These are phyloP conservation scores for Dryadomyces quercivorus DNA, from an alignment of 2,329 filamentous ascomycete species.

Conservation along the genomic window DNA sequence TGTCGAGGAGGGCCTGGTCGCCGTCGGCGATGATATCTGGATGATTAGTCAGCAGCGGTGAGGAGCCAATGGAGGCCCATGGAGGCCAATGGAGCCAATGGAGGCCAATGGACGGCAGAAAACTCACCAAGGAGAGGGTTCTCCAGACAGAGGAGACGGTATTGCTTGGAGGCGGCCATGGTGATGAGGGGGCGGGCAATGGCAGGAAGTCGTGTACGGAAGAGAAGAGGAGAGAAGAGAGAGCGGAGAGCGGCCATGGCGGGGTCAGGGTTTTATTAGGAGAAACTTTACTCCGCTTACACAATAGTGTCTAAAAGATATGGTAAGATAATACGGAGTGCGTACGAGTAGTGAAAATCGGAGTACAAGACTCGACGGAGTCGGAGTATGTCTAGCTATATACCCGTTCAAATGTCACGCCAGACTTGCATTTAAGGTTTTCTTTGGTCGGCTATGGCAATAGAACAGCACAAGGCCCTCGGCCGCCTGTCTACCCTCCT, in stretches of 20 bases:
- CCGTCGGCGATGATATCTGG: constrained; percentile 83
- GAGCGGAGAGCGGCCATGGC: not conserved
- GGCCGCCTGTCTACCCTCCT: not conserved
- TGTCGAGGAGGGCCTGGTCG: constrained; percentile 72
- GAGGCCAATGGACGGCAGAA: not conserved
- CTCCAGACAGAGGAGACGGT: constrained; percentile 84
- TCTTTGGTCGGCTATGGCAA: not conserved
- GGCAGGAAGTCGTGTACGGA: not conserved
- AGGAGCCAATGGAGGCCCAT: too few species aligned
- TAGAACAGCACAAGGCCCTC: not conserved
- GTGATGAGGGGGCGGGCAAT: constrained; percentile 14
- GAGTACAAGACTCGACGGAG: too few species aligned
- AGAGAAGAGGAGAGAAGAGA: not conserved
- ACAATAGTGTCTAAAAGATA: too few species aligned
- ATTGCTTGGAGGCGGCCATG: constrained; percentile 71
- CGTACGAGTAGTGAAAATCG: too few species aligned
- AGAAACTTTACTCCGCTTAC: too few species aligned
- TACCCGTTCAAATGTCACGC: too few species aligned
- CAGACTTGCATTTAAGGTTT: not conserved
- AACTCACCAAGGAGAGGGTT: constrained; percentile 84
- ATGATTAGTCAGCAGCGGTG: not conserved
- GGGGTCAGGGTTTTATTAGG: not conserved
- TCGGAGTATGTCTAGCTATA: too few species aligned
- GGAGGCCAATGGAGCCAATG: not conserved
- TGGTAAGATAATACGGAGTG: too few species aligned